Conservation (phyloP, 768 basidiomycete species). For the Glaciozyma martinii region DNA sequence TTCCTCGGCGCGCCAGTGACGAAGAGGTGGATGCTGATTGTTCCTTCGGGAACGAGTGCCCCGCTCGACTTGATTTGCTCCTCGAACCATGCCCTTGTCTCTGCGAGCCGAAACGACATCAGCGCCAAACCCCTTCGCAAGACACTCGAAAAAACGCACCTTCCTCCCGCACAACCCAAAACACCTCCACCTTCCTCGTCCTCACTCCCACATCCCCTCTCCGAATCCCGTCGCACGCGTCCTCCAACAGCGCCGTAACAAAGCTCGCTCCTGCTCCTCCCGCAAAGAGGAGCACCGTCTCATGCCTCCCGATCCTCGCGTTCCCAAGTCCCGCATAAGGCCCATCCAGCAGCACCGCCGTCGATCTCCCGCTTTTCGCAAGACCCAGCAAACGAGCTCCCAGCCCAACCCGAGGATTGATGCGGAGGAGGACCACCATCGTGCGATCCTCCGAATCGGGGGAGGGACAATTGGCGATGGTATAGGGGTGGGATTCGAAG, state of each 20-base stretch:
- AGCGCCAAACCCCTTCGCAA: background rate
- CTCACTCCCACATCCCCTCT: conserved; percentile 5
- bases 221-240: conserved; percentile 3
- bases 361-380: conserved; percentile 6
- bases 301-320: conserved; percentile 22
- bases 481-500: conserved; percentile 35
- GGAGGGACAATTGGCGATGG: conserved; percentile 26
- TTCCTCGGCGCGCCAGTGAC: conserved; percentile 1
- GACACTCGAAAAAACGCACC: background rate
- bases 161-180: conserved; percentile 15
- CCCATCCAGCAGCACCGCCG: conserved; percentile 34
- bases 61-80: background rate
- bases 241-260: conserved; percentile 12
- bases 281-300: conserved; percentile 26
- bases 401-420: conserved; percentile 6
- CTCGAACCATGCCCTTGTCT: conserved; percentile 16
- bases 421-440: conserved; percentile 18
- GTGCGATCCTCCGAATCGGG: conserved; percentile 13
- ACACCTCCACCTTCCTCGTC: conserved; percentile 8
- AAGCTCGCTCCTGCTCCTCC: conserved; percentile 32
- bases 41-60: background rate
- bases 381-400: conserved; percentile 22
- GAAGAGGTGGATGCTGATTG: conserved; percentile 12
- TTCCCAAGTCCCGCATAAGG: conserved; percentile 29
- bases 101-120: background rate